phyloP scores from a whole-genome alignment of 1,284 basidiomycete genomes.

The Phlebopus sp. region DNA sequence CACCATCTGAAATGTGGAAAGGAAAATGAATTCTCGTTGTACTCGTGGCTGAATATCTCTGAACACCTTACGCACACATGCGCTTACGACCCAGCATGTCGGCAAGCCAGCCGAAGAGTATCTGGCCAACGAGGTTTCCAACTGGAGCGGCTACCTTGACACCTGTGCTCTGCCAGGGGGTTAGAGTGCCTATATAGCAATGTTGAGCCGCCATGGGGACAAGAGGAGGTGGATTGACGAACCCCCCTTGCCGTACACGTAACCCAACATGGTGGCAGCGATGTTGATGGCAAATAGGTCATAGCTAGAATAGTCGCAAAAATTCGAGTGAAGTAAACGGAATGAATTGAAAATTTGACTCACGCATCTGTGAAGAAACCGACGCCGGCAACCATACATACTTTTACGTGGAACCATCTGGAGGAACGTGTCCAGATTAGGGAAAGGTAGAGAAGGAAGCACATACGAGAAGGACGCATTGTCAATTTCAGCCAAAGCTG shows the following conservation, averaged over 20 bases:
- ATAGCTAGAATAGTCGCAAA: constrained; percentile 40
- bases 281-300: constrained; percentile 79
- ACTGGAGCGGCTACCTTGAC: constrained; percentile 76
- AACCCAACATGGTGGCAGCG: constrained; percentile 72
- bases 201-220: neutral
- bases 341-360: constrained; percentile 26
- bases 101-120: constrained; percentile 56
- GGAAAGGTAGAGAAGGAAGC: neutral
- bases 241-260: constrained; percentile 58
- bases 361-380: constrained; percentile 85
- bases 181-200: constrained; percentile 34
- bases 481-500: constrained; percentile 73
- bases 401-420: constrained; percentile 69
- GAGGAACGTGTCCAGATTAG: constrained; percentile 1
- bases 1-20: constrained; percentile 42
- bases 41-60: neutral
- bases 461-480: constrained; percentile 69
- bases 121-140: constrained; percentile 59
- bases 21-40: neutral
- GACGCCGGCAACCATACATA: constrained; percentile 71
- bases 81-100: constrained; percentile 55
- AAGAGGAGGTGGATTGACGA: neutral
- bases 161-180: constrained; percentile 64
- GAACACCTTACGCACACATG: constrained; percentile 27
- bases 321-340: neutral